Evolutionary conservation across 208 protist genomes (phyloP), one percentile per base, ranked within the genome.

Genomic region (Acanthamoeba rhysodes): DNA sequence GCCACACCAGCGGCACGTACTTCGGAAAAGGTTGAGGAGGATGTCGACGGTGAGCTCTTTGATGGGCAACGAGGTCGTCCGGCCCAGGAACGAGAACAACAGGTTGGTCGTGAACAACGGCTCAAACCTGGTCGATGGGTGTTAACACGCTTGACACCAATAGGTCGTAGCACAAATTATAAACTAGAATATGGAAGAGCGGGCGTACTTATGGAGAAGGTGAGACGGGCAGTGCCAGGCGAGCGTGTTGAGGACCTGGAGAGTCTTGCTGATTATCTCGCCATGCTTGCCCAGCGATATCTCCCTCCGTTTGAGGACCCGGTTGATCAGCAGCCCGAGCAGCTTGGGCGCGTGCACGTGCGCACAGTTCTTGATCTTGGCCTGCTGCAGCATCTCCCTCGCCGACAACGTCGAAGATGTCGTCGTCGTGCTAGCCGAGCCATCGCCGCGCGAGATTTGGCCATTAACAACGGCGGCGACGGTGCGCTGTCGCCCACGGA

Each of bases 51-150:
- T 32, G 29, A 76, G 68, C 32, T 76, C 68, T 5, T 76, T 76
- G 68, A 41, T 76, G 32, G 32, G 20, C 16, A 76, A n/a, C 68
- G 68, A 32, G 32, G 22, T 76, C 32, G 68, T 41, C 6, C 68
- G 68, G 32, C 68, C 32, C 68, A 76, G 32, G 10, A 76, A 76
- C 22, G 68, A 76, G 68, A 76, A 76, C 32, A 76, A 34, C 24
- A 76, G 68, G 68, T 76, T 76, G 68, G 68, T 34, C 29, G n/a
- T 76, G 68, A 76, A 76, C 68, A 76, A 12, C 27, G 68, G 68
- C 68, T 76, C 68, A 32, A 76, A 70, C 62, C 62, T 70, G 62
- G 2, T 7, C 2, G 45, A 48, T 48, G 45, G 2, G 7, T 48
- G 45, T 48, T 48, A 48, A 0, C 2, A 0, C 4, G 45, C 45